Evolutionary conservation across 768 basidiomycete genomes (phyloP).

Genomic region (Coprinopsis cinerea): DNA sequence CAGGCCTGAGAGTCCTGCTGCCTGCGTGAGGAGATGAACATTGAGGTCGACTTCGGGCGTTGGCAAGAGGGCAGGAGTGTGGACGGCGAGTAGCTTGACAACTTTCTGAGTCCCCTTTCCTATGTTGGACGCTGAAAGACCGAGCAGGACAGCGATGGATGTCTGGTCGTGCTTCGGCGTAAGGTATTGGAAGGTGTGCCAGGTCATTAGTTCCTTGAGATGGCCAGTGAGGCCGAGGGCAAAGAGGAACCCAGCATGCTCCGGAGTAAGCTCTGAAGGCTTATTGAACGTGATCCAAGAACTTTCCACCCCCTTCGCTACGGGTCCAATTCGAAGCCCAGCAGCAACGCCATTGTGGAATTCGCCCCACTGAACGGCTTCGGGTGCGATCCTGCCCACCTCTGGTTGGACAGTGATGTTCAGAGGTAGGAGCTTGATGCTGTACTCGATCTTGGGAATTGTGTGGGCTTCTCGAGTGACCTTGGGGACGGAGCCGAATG

Average conservation of each 20-base stretch:
- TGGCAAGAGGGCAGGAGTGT: constrained; percentile 89
- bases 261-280: constrained; percentile 81
- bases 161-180: constrained; percentile 96
- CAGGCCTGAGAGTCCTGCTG: constrained; percentile 80
- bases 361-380: constrained; percentile 86
- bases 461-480: constrained; percentile 74
- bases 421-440: constrained; percentile 67
- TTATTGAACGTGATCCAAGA: constrained; percentile 97
- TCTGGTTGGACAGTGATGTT: constrained; percentile 63
- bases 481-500: constrained; percentile 73
- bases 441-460: constrained; percentile 76
- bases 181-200: constrained; percentile 94
- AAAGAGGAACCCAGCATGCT: constrained; percentile 94
- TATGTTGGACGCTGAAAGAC: constrained; percentile 86
- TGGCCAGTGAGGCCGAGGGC: constrained; percentile 92
- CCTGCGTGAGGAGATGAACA: constrained; percentile 83
- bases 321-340: constrained; percentile 75
- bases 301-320: constrained; percentile 74
- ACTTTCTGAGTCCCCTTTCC: constrained; percentile 84
- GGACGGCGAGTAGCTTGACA: constrained; percentile 86
- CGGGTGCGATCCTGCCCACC: constrained; percentile 62
- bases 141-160: constrained; percentile 87
- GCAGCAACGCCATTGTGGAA: constrained; percentile 98
- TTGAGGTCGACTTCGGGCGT: constrained; percentile 84
- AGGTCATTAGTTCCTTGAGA: constrained; percentile 81